phyloP scores from a whole-genome alignment of 768 basidiomycete genomes.

The Nidula microcarpa region DNA sequence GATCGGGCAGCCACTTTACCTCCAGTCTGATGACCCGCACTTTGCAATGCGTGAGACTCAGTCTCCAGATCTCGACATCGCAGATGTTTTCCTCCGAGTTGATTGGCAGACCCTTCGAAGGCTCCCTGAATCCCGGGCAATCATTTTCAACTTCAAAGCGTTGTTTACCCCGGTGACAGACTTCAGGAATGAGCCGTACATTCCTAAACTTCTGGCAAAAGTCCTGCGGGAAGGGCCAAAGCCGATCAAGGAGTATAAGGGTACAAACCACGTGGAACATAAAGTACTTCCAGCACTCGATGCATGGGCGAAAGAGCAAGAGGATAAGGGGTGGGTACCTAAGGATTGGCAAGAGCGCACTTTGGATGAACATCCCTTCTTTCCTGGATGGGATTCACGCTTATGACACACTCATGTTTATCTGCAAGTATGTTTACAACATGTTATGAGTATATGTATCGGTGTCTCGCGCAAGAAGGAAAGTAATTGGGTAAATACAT shows the following conservation, averaged over 20 bases:
- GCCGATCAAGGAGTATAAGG: conserved; percentile 41
- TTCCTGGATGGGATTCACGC: conserved; percentile 38
- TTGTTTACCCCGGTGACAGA: conserved; percentile 46
- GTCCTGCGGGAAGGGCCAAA: conserved; percentile 36
- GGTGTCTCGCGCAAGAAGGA: too few species aligned
- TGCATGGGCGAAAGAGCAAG: conserved; percentile 46
- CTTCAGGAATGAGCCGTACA: conserved; percentile 42
- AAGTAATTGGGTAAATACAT: background rate
- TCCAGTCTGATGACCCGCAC: conserved; percentile 34
- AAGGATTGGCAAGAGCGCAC: conserved; percentile 47
- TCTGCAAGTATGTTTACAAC: background rate
- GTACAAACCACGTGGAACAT: conserved; percentile 36
- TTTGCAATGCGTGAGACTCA: conserved; percentile 29
- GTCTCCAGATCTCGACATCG: conserved; percentile 27
- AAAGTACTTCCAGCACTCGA: conserved; percentile 41
- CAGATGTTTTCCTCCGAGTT: conserved; percentile 43
- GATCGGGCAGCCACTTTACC: conserved; percentile 44
- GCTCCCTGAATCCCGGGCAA: conserved; percentile 41
- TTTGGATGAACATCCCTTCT: conserved; percentile 48
- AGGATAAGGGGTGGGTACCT: conserved; percentile 40
- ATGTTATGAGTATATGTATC: background rate
- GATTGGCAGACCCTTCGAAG: conserved; percentile 56
- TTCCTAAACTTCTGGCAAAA: conserved; percentile 43
- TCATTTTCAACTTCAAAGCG: conserved; percentile 53
- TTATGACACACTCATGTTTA: background rate